Evolutionary conservation across 345 rosid species (phyloP).

Genomic region (Passiflora organensis): DNA sequence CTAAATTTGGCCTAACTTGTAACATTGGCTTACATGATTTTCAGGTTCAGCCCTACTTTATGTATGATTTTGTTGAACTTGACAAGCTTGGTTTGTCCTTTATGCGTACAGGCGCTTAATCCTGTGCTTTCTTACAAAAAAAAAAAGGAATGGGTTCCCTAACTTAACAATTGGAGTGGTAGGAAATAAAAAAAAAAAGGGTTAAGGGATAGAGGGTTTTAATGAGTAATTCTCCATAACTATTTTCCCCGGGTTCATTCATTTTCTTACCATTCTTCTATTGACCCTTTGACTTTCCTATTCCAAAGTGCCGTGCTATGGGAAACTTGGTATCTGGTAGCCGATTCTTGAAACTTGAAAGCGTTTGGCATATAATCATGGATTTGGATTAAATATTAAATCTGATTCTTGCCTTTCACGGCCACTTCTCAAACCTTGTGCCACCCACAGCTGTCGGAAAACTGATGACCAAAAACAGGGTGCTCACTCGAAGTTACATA

Average conservation of each 20-base stretch:
- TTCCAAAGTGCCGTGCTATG: not conserved
- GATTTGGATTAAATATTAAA: not conserved
- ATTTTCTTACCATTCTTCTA: not conserved
- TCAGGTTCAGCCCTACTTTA: too few relatives aligned
- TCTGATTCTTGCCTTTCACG: not conserved
- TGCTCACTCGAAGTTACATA: not conserved
- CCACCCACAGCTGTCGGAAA: constrained; percentile 13
- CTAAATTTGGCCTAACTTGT: too few relatives aligned
- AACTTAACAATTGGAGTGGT: too few relatives aligned
- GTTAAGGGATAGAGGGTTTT: too few relatives aligned
- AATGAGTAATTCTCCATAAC: not conserved
- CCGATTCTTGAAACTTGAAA: not conserved
- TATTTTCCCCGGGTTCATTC: not conserved
- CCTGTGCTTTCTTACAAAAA: too few relatives aligned
- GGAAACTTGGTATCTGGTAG: not conserved
- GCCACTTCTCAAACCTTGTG: constrained; percentile 7
- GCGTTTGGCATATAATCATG: not conserved
- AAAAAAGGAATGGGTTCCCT: too few relatives aligned
- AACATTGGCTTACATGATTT: too few relatives aligned
- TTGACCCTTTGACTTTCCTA: not conserved
- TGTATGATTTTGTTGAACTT: too few relatives aligned
- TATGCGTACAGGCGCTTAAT: too few relatives aligned
- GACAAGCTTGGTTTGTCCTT: too few relatives aligned
- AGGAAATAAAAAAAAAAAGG: too few relatives aligned
- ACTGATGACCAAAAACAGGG: not conserved